A percentile compares a stretch with the other conserved stretches of the same genome.
phyloP scores from a whole-genome alignment of 2,329 filamentous ascomycete species.

The Ophiostoma novo-ulmi region DNA sequence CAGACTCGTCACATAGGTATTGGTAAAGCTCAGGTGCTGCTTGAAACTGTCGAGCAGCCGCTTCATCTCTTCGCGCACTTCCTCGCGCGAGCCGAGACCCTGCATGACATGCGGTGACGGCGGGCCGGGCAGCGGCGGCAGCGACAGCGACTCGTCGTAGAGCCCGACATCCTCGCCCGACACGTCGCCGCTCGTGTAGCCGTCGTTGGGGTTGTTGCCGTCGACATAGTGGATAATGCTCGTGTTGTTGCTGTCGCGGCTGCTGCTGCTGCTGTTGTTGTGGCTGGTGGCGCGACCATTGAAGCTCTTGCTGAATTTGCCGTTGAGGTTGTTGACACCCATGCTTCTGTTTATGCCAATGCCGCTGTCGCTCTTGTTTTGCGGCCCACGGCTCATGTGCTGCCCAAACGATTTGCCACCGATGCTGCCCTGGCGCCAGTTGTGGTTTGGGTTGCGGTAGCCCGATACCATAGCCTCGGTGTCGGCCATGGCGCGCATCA shows the following conservation, averaged over 20 bases:
- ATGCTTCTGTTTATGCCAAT: neutral
- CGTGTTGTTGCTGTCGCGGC: neutral
- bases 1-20: conserved; percentile 29
- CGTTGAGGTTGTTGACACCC: neutral
- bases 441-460: neutral
- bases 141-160: conserved; percentile 16
- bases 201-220: conserved; percentile 10
- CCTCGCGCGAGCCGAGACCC: conserved; percentile 32
- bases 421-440: conserved; percentile 5
- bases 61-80: conserved; percentile 39
- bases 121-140: conserved; percentile 26
- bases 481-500: neutral
- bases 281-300: too few relatives aligned
- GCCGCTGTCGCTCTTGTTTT: neutral
- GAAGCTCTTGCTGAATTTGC: neutral
- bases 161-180: conserved; percentile 3
- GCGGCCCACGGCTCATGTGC: conserved; percentile 7
- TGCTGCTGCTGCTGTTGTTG: neutral
- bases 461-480: neutral
- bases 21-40: conserved; percentile 35
- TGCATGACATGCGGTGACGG: conserved; percentile 49
- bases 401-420: neutral
- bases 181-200: conserved; percentile 13
- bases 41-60: conserved; percentile 38
- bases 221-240: neutral